Evolutionary conservation across 2,329 filamentous ascomycete species (phyloP), one percentile per base, ranked within the genome.

Genomic region (Coleophoma cylindrospora): DNA sequence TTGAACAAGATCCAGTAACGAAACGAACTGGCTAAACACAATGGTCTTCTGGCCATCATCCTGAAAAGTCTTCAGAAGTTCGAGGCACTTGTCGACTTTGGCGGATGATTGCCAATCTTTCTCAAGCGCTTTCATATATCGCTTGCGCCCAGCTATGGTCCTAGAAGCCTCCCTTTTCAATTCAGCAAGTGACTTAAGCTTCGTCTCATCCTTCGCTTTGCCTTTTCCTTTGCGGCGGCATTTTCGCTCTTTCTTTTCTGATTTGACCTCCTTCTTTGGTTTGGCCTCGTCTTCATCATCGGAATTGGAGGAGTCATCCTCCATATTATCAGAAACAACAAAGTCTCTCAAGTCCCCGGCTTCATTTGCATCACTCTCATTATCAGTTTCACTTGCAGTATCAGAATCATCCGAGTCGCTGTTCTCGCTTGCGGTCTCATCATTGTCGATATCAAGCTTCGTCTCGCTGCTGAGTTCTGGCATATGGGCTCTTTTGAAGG

Each of bases 21-120:
- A 83, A 0, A 89, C 91, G 71, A 88, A 94, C 60, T 91, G 87
- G 50, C 83, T 88, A 70, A 94, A 94, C 54, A 94, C 79, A 48
- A 94, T 85, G 0, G 86, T 89, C 67, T 92, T 92, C 64, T 90
- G 85, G 1, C 76, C 77, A 3, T 78, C 69, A 11, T 65, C 57
- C 50, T 56, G 52, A 40, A 65, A 64, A n/a, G 43, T 40, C 5
- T 58, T 53, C 2, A 92, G 70, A 7, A 91, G 74, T 49, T 87
- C 80, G 50, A 88, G 69, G 7, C 82, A 81, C 63, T 85, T 84
- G 19, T 81, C 79, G 32, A 89, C 83, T 67, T 92, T 94, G 27
- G 87, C 82, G 17, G 87, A 94, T 2, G 87, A 76, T 50, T 86
- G 70, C 79, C 83, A 96, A 27, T 81, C 76, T 63, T 92, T 50